Conservation (phyloP, 2,329 filamentous ascomycete species). For the Fusarium protoensiforme region DNA sequence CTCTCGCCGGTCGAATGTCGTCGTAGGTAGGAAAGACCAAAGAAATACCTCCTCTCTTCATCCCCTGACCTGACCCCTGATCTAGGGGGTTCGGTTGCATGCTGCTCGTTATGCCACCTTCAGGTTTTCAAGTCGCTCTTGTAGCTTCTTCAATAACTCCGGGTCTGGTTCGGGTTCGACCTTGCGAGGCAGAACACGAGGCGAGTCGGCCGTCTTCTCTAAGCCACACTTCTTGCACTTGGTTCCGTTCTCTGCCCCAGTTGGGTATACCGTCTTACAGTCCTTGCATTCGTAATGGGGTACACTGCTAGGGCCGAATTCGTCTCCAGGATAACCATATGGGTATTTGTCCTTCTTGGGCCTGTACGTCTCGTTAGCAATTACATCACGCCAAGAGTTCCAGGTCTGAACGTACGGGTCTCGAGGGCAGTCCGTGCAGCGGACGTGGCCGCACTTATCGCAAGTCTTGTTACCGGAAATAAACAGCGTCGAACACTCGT, state of each 20-base stretch:
- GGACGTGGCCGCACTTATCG: constrained; percentile 73
- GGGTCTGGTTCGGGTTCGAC: constrained; percentile 72
- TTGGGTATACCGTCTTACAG: constrained; percentile 69
- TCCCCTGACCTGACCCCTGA: constrained; percentile 22
- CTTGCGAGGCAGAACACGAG: constrained; percentile 67
- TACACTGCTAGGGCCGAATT: constrained; percentile 62
- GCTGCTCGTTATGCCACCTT: constrained; percentile 46
- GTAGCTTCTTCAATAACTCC: constrained; percentile 66
- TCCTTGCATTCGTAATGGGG: constrained; percentile 70
- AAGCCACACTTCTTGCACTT: constrained; percentile 71
- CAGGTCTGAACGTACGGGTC: constrained; percentile 73
- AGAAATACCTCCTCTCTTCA: constrained; percentile 37
- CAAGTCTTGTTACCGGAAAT: constrained; percentile 70
- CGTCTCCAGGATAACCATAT: constrained; percentile 76
- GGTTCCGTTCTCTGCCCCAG: constrained; percentile 60
- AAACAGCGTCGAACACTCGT: constrained; percentile 77
- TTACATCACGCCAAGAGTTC: constrained; percentile 5
- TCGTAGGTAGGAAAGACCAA: constrained; percentile 27
- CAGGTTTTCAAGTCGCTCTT: constrained; percentile 63
- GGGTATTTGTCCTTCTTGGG: constrained; percentile 77
- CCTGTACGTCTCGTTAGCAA: constrained; percentile 49
- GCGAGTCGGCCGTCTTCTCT: constrained; percentile 68
- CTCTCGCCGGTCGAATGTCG: constrained; percentile 26
- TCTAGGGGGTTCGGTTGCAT: not conserved
- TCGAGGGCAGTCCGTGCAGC: constrained; percentile 84